Conservation (phyloP, 2,329 filamentous ascomycete species). For the Magnaporthiopsis poae region DNA sequence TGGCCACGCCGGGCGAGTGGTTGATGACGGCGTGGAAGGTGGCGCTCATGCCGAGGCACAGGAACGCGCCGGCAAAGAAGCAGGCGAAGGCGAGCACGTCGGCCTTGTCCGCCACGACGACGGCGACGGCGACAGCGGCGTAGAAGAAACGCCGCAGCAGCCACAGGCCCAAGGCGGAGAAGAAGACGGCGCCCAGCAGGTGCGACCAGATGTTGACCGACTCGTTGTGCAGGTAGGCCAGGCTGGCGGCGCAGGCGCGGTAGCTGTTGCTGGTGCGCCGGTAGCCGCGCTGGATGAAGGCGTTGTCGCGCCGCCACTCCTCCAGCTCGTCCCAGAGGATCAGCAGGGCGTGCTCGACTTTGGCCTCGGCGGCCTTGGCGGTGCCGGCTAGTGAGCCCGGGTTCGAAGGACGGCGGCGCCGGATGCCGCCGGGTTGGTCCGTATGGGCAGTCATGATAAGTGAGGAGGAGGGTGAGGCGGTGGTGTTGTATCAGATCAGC, state of each 20-base stretch:
- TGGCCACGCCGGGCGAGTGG: slow-evolving; percentile 67
- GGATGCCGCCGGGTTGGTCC: background rate
- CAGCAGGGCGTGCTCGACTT: slow-evolving; percentile 31
- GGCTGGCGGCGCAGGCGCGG: slow-evolving; percentile 32
- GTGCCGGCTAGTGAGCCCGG: slow-evolving; percentile 15
- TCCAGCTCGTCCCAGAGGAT: slow-evolving; percentile 50
- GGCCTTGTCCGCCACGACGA: slow-evolving; percentile 51
- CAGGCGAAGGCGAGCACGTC: slow-evolving; percentile 67
- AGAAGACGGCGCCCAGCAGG: slow-evolving; percentile 54
- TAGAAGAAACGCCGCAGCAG: slow-evolving; percentile 31
- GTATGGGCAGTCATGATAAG: background rate
- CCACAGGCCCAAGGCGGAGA: slow-evolving; percentile 39
- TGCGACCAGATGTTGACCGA: slow-evolving; percentile 56
- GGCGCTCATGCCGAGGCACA: slow-evolving; percentile 71
- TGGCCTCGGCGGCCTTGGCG: slow-evolving; percentile 27
- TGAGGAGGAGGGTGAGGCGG: too few relatives aligned
- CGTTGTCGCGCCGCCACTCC: slow-evolving; percentile 50
- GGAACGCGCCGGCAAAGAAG: slow-evolving; percentile 66
- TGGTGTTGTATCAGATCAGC: background rate
- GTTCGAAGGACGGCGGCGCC: background rate
- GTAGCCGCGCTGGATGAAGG: slow-evolving; percentile 45
- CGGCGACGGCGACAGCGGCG: slow-evolving; percentile 40
- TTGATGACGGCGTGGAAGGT: slow-evolving; percentile 79
- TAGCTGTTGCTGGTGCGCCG: slow-evolving; percentile 41
- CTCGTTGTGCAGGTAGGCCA: slow-evolving; percentile 51